phyloP scores from a whole-genome alignment of 2,329 filamentous ascomycete genomes.

The Arthrobotrys entomopaga region DNA sequence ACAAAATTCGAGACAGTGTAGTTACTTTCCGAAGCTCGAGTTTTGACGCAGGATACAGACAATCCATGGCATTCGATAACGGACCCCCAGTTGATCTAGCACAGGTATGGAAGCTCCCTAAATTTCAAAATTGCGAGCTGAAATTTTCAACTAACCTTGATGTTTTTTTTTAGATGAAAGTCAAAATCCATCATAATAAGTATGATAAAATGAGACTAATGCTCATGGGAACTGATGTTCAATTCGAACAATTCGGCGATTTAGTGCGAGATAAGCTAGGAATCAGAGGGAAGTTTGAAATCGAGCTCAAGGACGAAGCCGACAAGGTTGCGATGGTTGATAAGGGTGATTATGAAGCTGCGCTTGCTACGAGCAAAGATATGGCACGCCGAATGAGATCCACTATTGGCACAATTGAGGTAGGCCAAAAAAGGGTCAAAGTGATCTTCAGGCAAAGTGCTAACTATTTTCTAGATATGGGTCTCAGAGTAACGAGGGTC shows the following conservation, averaged over 20 bases:
- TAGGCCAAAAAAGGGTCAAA: conserved; percentile 66
- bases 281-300: conserved; percentile 79
- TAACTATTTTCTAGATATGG: conserved; percentile 29
- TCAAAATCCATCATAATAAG: conserved; percentile 80
- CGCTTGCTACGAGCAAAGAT: conserved; percentile 75
- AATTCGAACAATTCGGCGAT: conserved; percentile 80
- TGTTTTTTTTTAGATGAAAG: conserved; percentile 71
- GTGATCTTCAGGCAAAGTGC: conserved; percentile 1
- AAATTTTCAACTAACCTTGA: not conserved
- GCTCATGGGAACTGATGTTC: conserved; percentile 78
- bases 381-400: conserved; percentile 76
- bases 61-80: conserved; percentile 57
- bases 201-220: conserved; percentile 90
- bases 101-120: conserved; percentile 16
- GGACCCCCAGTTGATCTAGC: conserved; percentile 35
- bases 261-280: conserved; percentile 88
- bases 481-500: conserved; percentile 26
- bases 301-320: conserved; percentile 85
- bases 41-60: conserved; percentile 60
- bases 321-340: conserved; percentile 98
- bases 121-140: conserved; percentile 1
- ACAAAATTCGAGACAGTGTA: conserved; percentile 39
- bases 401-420: conserved; percentile 94
- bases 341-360: conserved; percentile 93
- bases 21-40: conserved; percentile 60